Conservation (phyloP, 2,329 filamentous ascomycete genomes). For the Colletotrichum falcatum region DNA sequence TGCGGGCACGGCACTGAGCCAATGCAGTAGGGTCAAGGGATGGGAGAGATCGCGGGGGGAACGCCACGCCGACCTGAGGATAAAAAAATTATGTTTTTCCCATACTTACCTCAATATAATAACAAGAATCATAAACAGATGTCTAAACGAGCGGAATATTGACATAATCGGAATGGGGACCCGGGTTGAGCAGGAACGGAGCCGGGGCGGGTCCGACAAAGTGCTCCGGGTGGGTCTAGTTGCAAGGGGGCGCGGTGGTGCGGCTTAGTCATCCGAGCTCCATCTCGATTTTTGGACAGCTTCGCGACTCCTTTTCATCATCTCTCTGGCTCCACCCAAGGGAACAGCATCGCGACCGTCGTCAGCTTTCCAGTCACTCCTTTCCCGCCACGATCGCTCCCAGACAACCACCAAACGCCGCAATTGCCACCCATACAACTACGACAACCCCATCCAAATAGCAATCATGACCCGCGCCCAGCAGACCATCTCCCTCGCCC, state of each 20-base stretch:
- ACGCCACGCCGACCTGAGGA: no score
- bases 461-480: slow-evolving; percentile 90
- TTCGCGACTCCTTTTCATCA: slow-evolving; percentile 42
- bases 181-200: background rate
- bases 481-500: slow-evolving; percentile 88
- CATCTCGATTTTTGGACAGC: slow-evolving; percentile 33
- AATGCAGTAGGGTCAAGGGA: no score
- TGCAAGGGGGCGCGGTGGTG: background rate
- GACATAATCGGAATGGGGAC: background rate
- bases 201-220: background rate
- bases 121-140: no score
- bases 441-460: background rate
- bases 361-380: slow-evolving; percentile 34
- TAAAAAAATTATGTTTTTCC: rapidly evolving
- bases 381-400: slow-evolving; percentile 18
- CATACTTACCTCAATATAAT: rapidly evolving
- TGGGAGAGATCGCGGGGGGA: no score
- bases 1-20: no score
- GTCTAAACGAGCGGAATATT: background rate
- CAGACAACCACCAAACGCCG: background rate
- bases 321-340: slow-evolving; percentile 15
- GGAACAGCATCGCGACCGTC: slow-evolving; percentile 24
- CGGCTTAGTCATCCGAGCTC: slow-evolving; percentile 19
- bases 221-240: background rate
- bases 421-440: no score